Evolutionary conservation across 148 eudicot genomes (phyloP), one percentile per base, ranked within the genome.

Genomic region (Mesembryanthemum crystallinum): DNA sequence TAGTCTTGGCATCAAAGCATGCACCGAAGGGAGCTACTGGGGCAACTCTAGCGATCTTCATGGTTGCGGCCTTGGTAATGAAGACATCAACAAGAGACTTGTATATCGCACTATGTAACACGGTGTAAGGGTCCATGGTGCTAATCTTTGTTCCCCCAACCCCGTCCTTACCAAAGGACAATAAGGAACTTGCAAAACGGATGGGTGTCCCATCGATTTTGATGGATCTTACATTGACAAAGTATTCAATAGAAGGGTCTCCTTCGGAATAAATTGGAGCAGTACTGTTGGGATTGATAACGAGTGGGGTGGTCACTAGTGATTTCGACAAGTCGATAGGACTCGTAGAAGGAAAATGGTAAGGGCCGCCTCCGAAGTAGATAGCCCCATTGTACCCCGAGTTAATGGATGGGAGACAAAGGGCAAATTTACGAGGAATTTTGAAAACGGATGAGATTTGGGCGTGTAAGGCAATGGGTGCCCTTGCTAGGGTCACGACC

Each of bases 1-100:
- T 45, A 0, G 69, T 75, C 58, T 63, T 83, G 1, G 84, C 57
- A 45, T 54, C 72, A 29, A 83, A 89, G 51, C 92, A 89, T 0
- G 90, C 85, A 5, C 86, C 83, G 29, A 87, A 89, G 1, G 90
- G 88, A 33, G 82, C 80, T 30, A 85, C 80, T 0, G 87, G 7
- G 20, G 82, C 57, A 23, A 87, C 90, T 39, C 81, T 82, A 30
- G 66, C 72, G 0, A 85, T 76, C 14, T 83, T 80, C 86, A 73
- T 80, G 2, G 81, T 27, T n/a, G 73, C 52, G 0, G 87, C 87
- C 62, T 72, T 86, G 33, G 32, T 60, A 21, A 69, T 79, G n/a
- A 87, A 89, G 7, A 76, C 80, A 1, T 71, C 66, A 1, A 87
- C 33, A 15, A 89, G 67, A 30, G 87, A 49, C 33, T 54, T 80